phyloP scores from a whole-genome alignment of 163 green algal species.

The Chloromonas sp. region DNA sequence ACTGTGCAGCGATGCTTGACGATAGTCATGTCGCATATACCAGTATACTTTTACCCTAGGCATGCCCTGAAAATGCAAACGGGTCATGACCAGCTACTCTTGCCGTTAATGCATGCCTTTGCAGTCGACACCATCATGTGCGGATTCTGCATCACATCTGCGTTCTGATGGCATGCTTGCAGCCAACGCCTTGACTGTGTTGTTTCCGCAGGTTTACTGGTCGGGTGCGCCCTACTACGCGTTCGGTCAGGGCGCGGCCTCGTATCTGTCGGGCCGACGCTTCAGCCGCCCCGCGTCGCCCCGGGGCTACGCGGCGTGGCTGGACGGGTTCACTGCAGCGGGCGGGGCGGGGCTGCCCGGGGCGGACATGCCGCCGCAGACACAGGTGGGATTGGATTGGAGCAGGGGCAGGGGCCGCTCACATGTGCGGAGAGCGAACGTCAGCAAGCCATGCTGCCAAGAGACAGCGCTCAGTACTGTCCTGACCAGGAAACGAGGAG shows the following conservation, averaged over 20 bases:
- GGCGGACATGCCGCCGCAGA: background rate
- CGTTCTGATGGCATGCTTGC: background rate
- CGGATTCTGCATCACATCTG: no score
- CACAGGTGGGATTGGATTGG: background rate
- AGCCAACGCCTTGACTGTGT: background rate
- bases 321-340: background rate
- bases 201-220: conserved; percentile 74
- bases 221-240: conserved; percentile 64
- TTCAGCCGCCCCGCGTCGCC: conserved; percentile 57
- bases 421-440: no score
- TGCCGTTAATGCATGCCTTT: no score
- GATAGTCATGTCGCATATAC: background rate
- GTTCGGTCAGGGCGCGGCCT: conserved; percentile 87
- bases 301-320: conserved; percentile 47
- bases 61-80: no score
- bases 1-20: background rate
- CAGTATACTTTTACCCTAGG: background rate
- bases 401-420: no score
- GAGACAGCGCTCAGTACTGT: no score
- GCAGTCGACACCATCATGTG: no score
- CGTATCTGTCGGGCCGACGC: conserved; percentile 58
- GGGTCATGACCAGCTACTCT: no score
- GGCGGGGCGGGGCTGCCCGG: background rate
- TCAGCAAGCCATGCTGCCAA: no score
- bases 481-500: no score